These are phyloP conservation scores for Ganoderma multipileum DNA, from an alignment of 1,284 basidiomycete species.

Conservation along the genomic window DNA sequence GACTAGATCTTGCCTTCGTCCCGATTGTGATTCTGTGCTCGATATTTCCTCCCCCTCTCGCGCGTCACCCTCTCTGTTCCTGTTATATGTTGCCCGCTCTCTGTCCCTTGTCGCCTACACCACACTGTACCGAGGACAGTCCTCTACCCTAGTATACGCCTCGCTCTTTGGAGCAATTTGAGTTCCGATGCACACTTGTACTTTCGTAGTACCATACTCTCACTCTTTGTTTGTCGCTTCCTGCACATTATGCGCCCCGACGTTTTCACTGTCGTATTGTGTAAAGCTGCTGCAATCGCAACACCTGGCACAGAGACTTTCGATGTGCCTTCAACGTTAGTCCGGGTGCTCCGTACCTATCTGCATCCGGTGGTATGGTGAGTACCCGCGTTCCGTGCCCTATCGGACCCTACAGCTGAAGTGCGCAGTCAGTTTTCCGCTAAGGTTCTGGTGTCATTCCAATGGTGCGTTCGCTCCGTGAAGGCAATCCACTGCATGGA, in stretches of 20 bases:
- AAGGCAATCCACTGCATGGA: neutral
- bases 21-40: neutral
- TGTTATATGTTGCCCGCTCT: neutral
- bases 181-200: neutral
- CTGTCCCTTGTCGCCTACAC: neutral
- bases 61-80: neutral
- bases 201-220: neutral
- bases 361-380: no score
- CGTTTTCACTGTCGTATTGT: neutral
- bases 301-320: neutral
- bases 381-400: no score
- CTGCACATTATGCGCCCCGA: neutral
- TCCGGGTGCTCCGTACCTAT: no score
- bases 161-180: neutral
- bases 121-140: neutral
- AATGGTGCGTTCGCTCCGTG: neutral
- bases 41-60: neutral
- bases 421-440: no score
- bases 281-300: no score
- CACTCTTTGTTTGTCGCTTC: neutral
- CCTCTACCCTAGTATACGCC: neutral
- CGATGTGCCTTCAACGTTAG: neutral
- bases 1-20: constrained; percentile 11
- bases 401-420: no score
- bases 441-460: neutral